Conservation (phyloP, 352 stramenopile genomes). For the Globisporangium yorkense region DNA sequence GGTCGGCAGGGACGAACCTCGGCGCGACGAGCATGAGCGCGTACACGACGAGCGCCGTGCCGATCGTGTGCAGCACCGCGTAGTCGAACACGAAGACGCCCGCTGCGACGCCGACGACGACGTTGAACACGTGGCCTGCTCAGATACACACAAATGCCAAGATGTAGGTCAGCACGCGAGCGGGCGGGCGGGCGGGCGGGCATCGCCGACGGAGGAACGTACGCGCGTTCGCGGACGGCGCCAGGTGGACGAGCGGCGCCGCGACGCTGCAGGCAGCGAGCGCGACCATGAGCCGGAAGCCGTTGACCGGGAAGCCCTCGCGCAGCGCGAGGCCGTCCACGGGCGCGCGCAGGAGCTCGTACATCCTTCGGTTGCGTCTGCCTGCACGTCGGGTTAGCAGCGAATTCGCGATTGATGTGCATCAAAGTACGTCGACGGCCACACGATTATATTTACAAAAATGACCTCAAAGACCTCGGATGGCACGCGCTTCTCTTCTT, state of each 20-base stretch:
- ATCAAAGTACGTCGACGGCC: no score
- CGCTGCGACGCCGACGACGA: conserved; percentile 46
- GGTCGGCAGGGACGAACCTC: conserved; percentile 21
- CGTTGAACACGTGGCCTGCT: conserved; percentile 70
- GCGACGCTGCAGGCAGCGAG: conserved; percentile 59
- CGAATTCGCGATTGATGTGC: no score
- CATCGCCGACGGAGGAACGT: conserved; percentile 9
- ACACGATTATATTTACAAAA: background rate
- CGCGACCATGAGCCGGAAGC: conserved; percentile 73
- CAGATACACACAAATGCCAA: no score
- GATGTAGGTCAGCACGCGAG: background rate
- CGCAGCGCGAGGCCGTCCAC: conserved; percentile 59
- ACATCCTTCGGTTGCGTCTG: conserved; percentile 9
- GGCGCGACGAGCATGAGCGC: conserved; percentile 58
- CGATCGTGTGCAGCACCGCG: conserved; percentile 69
- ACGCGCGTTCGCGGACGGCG: conserved; percentile 54
- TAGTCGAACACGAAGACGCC: conserved; percentile 79
- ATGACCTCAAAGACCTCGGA: background rate
- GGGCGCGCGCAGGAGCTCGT: conserved; percentile 57
- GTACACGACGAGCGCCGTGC: conserved; percentile 54
- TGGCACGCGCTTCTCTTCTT: no score
- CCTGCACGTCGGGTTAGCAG: no score
- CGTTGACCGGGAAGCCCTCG: conserved; percentile 71
- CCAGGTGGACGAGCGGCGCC: conserved; percentile 59
- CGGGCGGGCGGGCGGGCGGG: background rate